Conservation (phyloP, 176 grass and related monocot species). For the Dendrocalamus sinicus region DNA sequence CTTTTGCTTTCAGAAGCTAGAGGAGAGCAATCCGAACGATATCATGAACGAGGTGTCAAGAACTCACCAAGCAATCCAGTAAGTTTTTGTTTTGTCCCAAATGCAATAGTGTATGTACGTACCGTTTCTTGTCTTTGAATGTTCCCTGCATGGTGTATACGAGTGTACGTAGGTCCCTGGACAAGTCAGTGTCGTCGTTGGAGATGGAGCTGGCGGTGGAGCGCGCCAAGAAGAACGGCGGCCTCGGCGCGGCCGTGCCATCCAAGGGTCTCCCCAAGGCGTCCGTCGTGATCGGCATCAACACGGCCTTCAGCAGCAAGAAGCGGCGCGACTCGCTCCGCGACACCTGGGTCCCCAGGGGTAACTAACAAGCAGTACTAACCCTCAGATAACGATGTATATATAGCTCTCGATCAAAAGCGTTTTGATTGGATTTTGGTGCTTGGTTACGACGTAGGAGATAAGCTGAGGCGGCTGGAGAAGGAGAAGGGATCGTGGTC, state of each 20-base stretch:
- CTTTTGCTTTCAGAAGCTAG: conserved; percentile 51
- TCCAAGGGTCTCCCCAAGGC: conserved; percentile 52
- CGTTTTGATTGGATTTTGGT: neutral
- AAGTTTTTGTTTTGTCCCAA: neutral
- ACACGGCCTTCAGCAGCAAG: conserved; percentile 85
- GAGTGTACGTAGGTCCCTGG: conserved; percentile 46
- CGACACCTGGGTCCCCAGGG: conserved; percentile 64
- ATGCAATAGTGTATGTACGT: neutral
- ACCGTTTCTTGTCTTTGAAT: neutral
- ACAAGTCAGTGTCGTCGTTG: conserved; percentile 68
- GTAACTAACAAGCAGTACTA: neutral
- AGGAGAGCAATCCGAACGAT: conserved; percentile 52
- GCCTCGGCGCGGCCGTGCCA: conserved; percentile 26
- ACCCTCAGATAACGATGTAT: too few species aligned
- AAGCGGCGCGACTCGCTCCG: conserved; percentile 66
- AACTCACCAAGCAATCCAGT: conserved; percentile 69
- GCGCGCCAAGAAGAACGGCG: conserved; percentile 47
- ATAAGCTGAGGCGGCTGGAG: conserved; percentile 62
- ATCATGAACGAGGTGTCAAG: conserved; percentile 64
- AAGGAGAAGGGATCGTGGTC: conserved; percentile 63
- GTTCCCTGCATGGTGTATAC: neutral
- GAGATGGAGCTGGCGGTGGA: conserved; percentile 69
- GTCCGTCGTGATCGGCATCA: conserved; percentile 70
- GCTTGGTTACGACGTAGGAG: conserved; percentile 5
- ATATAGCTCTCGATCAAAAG: neutral